phyloP scores from a whole-genome alignment of 345 rosid species.

The Dipteronia dyeriana region DNA sequence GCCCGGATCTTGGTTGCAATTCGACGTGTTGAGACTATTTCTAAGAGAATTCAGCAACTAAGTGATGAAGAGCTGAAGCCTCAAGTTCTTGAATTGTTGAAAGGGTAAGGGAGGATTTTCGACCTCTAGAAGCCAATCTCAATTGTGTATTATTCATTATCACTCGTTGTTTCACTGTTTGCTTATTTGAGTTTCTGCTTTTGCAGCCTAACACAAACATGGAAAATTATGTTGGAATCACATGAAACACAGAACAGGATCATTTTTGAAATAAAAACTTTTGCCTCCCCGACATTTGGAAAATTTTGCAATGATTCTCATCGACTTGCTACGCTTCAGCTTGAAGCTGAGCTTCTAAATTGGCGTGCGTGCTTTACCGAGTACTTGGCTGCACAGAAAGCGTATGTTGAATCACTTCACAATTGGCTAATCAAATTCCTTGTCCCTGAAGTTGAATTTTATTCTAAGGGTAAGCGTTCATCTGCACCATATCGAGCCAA shows the following conservation, averaged over 20 bases:
- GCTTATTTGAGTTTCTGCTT: constrained; percentile 18
- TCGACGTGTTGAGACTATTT: constrained; percentile 67
- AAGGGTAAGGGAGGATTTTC: constrained; percentile 51
- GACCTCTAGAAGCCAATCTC: background rate
- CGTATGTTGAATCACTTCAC: constrained; percentile 56
- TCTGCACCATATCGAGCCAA: constrained; percentile 34
- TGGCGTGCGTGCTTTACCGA: constrained; percentile 58
- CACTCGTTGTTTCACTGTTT: constrained; percentile 12
- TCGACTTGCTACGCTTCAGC: constrained; percentile 72
- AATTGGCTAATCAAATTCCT: constrained; percentile 70
- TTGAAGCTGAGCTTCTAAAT: constrained; percentile 67
- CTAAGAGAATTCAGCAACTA: constrained; percentile 60
- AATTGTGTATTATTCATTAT: background rate
- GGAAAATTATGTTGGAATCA: constrained; percentile 69
- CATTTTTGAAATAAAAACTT: constrained; percentile 57
- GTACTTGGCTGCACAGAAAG: constrained; percentile 55
- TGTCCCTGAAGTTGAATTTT: constrained; percentile 58
- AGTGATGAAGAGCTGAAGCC: constrained; percentile 73
- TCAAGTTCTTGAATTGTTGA: constrained; percentile 61
- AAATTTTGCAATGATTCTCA: constrained; percentile 68
- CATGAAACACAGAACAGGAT: constrained; percentile 77
- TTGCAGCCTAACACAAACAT: constrained; percentile 54
- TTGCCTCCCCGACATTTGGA: constrained; percentile 49
- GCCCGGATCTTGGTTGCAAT: constrained; percentile 71
- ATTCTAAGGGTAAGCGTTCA: constrained; percentile 49